Percentiles rank a stretch among this genome's conserved stretches.
Evolutionary conservation across 495 filamentous ascomycete genomes (phyloP).

Genomic region (Achaetomiella virescens): DNA sequence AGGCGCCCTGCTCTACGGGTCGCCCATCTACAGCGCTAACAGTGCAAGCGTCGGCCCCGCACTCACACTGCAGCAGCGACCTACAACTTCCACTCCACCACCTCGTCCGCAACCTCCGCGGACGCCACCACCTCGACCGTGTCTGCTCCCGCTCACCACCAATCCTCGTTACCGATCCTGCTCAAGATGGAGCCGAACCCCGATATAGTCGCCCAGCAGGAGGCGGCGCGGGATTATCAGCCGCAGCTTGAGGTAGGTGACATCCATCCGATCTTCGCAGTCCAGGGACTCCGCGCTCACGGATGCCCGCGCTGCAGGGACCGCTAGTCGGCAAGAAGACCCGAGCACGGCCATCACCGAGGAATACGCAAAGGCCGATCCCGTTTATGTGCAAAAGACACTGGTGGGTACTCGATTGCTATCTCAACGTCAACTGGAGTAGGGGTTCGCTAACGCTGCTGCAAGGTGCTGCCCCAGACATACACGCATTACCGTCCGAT

Average conservation of each 20-base stretch:
- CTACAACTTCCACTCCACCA: constrained; percentile 23
- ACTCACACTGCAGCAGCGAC: constrained; percentile 24
- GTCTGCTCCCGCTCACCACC: constrained; percentile 20
- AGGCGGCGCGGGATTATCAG: constrained; percentile 56
- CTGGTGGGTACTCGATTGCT: constrained; percentile 47
- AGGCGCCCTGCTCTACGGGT: constrained; percentile 21
- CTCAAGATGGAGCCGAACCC: constrained; percentile 38
- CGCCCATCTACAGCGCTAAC: constrained; percentile 27
- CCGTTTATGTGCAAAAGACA: constrained; percentile 77
- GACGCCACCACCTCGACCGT: constrained; percentile 21
- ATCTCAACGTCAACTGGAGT: background rate
- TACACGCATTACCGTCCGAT: constrained; percentile 84
- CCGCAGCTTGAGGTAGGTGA: constrained; percentile 60
- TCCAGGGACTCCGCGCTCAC: constrained; percentile 8
- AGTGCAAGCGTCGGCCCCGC: constrained; percentile 27
- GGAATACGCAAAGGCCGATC: constrained; percentile 90
- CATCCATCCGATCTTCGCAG: background rate
- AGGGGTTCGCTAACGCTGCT: background rate
- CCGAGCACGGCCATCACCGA: constrained; percentile 69
- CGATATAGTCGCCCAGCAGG: constrained; percentile 48
- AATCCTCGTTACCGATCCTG: constrained; percentile 9
- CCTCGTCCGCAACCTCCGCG: constrained; percentile 21
- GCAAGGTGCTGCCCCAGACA: constrained; percentile 69
- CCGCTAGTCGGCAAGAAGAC: constrained; percentile 73
- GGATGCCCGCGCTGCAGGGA: constrained; percentile 49